Evolutionary conservation across 768 basidiomycete genomes (phyloP), one percentile per base, ranked within the genome.

Genomic region (Porphyrellus cyaneotinctus): DNA sequence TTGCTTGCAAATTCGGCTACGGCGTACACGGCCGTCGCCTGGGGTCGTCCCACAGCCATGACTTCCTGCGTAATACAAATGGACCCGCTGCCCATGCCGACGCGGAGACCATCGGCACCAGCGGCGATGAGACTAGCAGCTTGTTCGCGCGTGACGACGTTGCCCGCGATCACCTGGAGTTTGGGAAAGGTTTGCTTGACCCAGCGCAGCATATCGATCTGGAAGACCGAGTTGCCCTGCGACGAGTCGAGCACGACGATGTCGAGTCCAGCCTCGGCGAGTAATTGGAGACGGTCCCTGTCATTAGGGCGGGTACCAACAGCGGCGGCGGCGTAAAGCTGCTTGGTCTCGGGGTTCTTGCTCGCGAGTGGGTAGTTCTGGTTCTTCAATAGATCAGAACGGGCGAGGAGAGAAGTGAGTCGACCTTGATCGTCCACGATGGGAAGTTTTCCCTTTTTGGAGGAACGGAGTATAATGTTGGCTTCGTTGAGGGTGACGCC

Each of bases 61-160:
- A 99, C 88, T 67, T 98, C 97, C 72, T 99, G 97, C 7, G 97
- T 99, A 73, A 99, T 99, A 69, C 97, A 99, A 66, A 99, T 99
- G 6, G 92, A 95, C 10, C 97, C 97, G 9, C 88, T 91, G 33
- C 97, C 97, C 97, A 99, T 99, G 37, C 97, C 97, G 33, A 99
- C 79, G 22, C 93, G 87, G 12, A 98, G 79, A n/a, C 79, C 95
- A 62, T 99, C 97, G 4, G 95, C 97, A 38, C 97, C 97, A 3
- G 93, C 95, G 10, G 80, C 85, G 60, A 99, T 97, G 54, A 99
- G 83, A 22, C 77, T 83, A 15, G 97, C 97, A 1, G 97, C 95
- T 67, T 98, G 97, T 66, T 97, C 95, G 52, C 97, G 87, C 6
- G 95, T 97, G 58, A 99, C 95, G 54, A 99, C 95, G 69, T 99